Percentiles rank a stretch among this genome's conserved stretches.
Evolutionary conservation across 495 filamentous ascomycete species (phyloP).

Genomic region (Penicillium odoratum): DNA sequence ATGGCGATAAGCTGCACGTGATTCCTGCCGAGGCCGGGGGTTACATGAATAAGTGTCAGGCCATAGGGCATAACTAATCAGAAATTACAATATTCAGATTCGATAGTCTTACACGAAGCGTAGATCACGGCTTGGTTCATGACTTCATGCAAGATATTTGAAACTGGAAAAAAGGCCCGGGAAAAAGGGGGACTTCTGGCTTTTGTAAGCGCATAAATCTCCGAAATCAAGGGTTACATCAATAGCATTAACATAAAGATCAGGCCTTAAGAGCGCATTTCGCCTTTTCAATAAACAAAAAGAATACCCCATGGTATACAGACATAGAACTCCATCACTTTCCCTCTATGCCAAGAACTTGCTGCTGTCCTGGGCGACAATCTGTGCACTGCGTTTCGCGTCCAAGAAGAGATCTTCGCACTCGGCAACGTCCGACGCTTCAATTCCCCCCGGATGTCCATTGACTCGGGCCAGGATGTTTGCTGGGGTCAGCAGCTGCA

Average conservation of each 20-base stretch:
- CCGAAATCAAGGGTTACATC: constrained; percentile 17
- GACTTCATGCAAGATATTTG: too few species aligned
- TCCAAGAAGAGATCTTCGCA: constrained; percentile 90
- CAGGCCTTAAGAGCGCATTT: constrained; percentile 25
- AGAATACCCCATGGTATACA: constrained; percentile 31
- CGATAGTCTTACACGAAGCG: too few species aligned
- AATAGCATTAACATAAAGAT: constrained; percentile 31
- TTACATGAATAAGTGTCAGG: too few species aligned
- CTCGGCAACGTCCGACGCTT: constrained; percentile 80
- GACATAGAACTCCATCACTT: constrained; percentile 19
- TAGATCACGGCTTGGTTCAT: too few species aligned
- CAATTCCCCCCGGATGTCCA: constrained; percentile 68
- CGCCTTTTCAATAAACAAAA: constrained; percentile 31
- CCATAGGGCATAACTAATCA: too few species aligned
- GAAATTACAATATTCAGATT: too few species aligned
- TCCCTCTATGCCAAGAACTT: constrained; percentile 44
- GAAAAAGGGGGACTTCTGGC: not conserved
- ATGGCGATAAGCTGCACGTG: constrained; percentile 25
- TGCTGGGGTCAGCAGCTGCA: constrained; percentile 90
- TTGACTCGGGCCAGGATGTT: constrained; percentile 68
- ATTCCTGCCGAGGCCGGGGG: constrained; percentile 18
- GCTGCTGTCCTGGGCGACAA: constrained; percentile 64
- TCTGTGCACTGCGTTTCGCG: constrained; percentile 74
- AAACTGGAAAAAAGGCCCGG: too few species aligned
- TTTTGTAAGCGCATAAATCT: constrained; percentile 4